phyloP scores from a whole-genome alignment of 371 early-diverging fungal genomes.

The Actinomortierella wolfii region DNA sequence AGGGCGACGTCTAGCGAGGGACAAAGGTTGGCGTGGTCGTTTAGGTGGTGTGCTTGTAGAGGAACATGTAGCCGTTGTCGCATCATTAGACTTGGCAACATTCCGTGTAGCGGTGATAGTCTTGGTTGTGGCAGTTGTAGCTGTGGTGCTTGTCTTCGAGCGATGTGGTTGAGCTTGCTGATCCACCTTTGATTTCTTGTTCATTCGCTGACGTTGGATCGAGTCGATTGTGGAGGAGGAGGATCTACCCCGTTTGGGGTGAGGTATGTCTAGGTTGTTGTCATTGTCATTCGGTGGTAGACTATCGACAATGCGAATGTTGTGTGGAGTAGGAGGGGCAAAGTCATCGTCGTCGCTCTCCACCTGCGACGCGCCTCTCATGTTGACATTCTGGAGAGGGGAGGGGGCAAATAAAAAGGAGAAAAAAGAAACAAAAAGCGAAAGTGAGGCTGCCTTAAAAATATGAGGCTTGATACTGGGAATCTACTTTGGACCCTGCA shows the following conservation, averaged over 20 bases:
- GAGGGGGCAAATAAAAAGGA: too few species aligned
- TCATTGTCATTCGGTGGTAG: neutral
- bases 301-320: slow-evolving; percentile 8
- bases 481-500: too few species aligned
- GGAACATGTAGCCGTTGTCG: neutral
- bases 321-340: slow-evolving; percentile 18
- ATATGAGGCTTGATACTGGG: too few species aligned
- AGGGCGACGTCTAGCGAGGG: neutral
- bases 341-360: slow-evolving; percentile 19
- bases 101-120: neutral
- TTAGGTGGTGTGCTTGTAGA: neutral
- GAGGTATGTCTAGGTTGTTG: neutral
- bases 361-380: too few species aligned
- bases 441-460: too few species aligned
- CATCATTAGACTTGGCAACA: neutral
- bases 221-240: neutral
- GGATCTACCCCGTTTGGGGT: neutral
- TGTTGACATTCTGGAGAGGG: too few species aligned
- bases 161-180: neutral
- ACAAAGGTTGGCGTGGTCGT: neutral
- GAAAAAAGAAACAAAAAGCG: too few species aligned
- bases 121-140: neutral
- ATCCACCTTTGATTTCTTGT: neutral
- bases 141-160: neutral
- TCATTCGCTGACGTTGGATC: neutral